phyloP scores from a whole-genome alignment of 495 filamentous ascomycete species.

The Aspergillus haitiensis region DNA sequence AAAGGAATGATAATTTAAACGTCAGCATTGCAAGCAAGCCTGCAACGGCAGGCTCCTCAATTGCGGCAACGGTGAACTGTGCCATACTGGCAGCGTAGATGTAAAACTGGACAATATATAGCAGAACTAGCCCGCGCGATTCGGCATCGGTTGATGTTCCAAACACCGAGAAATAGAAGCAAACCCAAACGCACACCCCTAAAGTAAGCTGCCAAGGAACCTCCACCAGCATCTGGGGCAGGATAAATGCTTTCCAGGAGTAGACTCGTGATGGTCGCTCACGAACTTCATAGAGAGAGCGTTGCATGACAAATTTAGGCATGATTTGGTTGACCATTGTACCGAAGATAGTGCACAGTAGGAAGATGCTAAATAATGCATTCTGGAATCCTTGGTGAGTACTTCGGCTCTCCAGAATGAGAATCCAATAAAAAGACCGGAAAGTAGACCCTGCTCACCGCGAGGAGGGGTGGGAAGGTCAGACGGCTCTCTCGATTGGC shows the following conservation, averaged over 20 bases:
- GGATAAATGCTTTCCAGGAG: slow-evolving; percentile 53
- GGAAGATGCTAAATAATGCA: slow-evolving; percentile 78
- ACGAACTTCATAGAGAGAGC: slow-evolving; percentile 52
- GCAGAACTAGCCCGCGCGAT: slow-evolving; percentile 51
- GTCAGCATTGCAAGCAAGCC: slow-evolving; percentile 55
- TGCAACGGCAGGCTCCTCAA: slow-evolving; percentile 53
- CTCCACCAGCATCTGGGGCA: slow-evolving; percentile 51
- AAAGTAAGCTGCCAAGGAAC: slow-evolving; percentile 49
- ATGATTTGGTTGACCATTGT: slow-evolving; percentile 62
- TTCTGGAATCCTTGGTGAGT: slow-evolving; percentile 77
- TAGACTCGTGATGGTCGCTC: slow-evolving; percentile 53
- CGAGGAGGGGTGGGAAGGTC: too few relatives aligned
- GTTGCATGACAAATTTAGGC: slow-evolving; percentile 49
- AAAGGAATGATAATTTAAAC: slow-evolving; percentile 56
- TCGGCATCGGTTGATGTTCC: slow-evolving; percentile 38
- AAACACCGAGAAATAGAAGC: slow-evolving; percentile 51
- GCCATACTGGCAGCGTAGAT: slow-evolving; percentile 47
- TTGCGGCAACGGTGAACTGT: slow-evolving; percentile 54
- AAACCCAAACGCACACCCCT: slow-evolving; percentile 45
- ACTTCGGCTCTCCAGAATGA: slow-evolving; percentile 74
- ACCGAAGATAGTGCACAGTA: slow-evolving; percentile 72
- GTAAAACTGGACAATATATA: slow-evolving; percentile 52
- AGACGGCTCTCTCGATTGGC: too few relatives aligned
- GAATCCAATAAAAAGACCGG: slow-evolving; percentile 78
- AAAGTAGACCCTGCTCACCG: too few relatives aligned